Percentiles rank a stretch among this genome's conserved stretches.
Evolutionary conservation across 1,284 basidiomycete genomes (phyloP).

Genomic region (Sanghuangporus sanghuang): DNA sequence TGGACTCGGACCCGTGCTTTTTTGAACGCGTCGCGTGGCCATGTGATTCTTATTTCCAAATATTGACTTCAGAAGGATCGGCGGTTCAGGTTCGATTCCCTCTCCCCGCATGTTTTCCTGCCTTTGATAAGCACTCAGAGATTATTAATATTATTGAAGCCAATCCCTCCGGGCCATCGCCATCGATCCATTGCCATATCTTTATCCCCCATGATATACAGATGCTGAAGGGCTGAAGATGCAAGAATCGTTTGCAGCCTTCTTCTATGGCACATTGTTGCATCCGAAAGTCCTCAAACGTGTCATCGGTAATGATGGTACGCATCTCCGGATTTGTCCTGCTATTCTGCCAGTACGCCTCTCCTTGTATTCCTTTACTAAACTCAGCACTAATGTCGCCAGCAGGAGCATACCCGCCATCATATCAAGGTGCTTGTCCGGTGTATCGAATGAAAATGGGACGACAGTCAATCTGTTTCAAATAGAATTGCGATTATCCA

Average conservation of each 20-base stretch:
- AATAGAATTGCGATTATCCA: slow-evolving; percentile 73
- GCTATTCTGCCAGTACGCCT: slow-evolving; percentile 40
- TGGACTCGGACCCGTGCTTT: background rate
- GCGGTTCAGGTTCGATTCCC: slow-evolving; percentile 22
- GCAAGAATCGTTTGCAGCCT: slow-evolving; percentile 38
- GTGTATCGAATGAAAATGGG: background rate
- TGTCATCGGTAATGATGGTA: slow-evolving; percentile 44
- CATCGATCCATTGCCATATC: background rate
- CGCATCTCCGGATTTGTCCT: slow-evolving; percentile 39
- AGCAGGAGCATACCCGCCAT: slow-evolving; percentile 73
- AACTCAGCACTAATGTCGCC: background rate
- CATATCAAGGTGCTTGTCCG: slow-evolving; percentile 39
- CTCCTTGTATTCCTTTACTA: background rate
- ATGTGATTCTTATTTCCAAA: background rate
- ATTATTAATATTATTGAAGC: too few relatives aligned
- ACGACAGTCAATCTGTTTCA: background rate
- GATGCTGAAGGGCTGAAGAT: background rate
- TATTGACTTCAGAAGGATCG: background rate
- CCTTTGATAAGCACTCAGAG: too few relatives aligned
- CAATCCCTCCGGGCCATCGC: too few relatives aligned
- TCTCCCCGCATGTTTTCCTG: background rate
- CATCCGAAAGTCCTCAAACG: slow-evolving; percentile 48
- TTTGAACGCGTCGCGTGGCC: background rate
- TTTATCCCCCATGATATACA: background rate
- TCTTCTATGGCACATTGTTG: slow-evolving; percentile 81